Base-by-base conservation (phyloP, 768 basidiomycete species). In the Xanthoconium stramineum region DNA sequence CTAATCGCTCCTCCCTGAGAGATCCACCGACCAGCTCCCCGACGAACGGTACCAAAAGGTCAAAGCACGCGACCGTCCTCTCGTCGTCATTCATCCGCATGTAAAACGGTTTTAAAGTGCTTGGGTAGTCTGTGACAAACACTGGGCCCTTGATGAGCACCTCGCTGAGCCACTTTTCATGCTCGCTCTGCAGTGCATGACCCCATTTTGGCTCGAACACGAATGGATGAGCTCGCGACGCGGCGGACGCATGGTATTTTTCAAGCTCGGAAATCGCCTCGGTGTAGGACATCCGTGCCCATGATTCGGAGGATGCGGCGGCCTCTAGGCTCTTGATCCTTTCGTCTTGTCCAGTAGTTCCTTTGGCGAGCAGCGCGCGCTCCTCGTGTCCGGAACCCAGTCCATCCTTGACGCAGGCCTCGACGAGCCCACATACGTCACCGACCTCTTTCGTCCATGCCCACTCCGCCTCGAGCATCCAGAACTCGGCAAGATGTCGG, bases 391-490 rank as follows among this genome's bases (percentile, higher is more conserved):
- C 69, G 32, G 75, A 71, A 15, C 17, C 35, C 30, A 80, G 67
- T 19, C 75, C 73, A 28, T 68, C 61, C 75, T 75, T 83, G 59
- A 81, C 77, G 51, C 73, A 77, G 19, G 71, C 76, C 67, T 91
- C 88, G 3, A 83, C 79, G 24, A 86, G 73, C 43, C 70, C 63
- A 69, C 85, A 82, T 17, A 89, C 69, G 40, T 79, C 76, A 3
- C 75, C 74, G 5, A 88, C 68, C 9, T 69, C 68, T 24, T 63
- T 61, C 20, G 76, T 74, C 66, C 85, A 89, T 0, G 85, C 85
- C 81, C 92, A 87, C 68, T 99, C 97, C 0, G 91, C 95, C 74
- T 99, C 97, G 52, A 98, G 83, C 97, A 99, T 99, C 90, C 93
- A 98, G 72, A 99, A 99, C 71, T 99, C 97, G 49, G 92, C 85